These are phyloP conservation scores for Trichophyton equinum DNA, from an alignment of 2,329 filamentous ascomycete genomes.

Conservation along the genomic window DNA sequence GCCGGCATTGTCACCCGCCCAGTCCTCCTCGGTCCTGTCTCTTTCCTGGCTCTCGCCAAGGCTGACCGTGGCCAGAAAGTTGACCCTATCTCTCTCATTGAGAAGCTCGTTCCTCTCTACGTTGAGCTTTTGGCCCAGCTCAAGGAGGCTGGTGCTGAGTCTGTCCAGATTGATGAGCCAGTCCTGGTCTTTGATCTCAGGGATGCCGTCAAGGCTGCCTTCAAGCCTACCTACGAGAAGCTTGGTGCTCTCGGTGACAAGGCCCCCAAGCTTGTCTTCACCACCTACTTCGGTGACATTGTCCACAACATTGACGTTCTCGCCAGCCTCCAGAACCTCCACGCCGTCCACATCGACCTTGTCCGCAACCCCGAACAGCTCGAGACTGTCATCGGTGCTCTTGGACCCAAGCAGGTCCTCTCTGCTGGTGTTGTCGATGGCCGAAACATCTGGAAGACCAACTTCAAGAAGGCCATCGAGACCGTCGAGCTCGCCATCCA, in stretches of 20 bases:
- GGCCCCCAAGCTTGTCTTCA: constrained; percentile 77
- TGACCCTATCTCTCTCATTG: constrained; percentile 83
- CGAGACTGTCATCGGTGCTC: constrained; percentile 64
- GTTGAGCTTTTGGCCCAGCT: constrained; percentile 84
- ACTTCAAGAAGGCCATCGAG: constrained; percentile 92
- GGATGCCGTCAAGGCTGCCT: constrained; percentile 81
- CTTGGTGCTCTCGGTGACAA: constrained; percentile 57
- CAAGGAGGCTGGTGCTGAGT: constrained; percentile 90
- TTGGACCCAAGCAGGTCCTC: constrained; percentile 79
- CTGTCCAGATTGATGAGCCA: constrained; percentile 97
- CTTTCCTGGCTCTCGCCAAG: constrained; percentile 96
- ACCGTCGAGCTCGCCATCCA: constrained; percentile 78
- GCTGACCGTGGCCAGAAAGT: constrained; percentile 90
- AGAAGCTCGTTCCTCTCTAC: constrained; percentile 89
- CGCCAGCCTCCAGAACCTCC: constrained; percentile 56
- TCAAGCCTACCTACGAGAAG: constrained; percentile 96
- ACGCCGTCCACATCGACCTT: constrained; percentile 87
- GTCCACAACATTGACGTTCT: constrained; percentile 96
- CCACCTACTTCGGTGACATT: constrained; percentile 98
- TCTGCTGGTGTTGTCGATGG: constrained; percentile 96
- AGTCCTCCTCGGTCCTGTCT: constrained; percentile 88
- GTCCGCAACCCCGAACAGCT: constrained; percentile 98
- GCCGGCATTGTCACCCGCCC: constrained; percentile 86
- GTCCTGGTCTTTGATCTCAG: constrained; percentile 90
- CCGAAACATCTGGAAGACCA: constrained; percentile 99